Conservation (phyloP, 495 filamentous ascomycete genomes). For the Trichocladium uniseriatum region DNA sequence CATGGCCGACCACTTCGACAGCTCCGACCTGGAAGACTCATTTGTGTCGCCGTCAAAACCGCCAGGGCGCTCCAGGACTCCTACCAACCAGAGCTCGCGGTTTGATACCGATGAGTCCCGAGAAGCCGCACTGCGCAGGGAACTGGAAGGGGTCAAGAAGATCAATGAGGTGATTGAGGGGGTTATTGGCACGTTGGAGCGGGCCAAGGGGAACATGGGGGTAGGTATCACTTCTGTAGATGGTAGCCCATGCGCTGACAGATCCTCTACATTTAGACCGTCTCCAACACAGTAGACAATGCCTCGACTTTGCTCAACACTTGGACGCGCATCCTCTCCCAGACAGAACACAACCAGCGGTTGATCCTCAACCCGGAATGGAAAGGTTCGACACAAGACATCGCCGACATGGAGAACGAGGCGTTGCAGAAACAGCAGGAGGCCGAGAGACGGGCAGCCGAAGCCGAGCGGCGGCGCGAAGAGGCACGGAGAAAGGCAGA, state of each 20-base stretch:
- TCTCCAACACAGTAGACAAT: conserved; percentile 72
- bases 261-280: conserved; percentile 46
- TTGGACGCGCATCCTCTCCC: conserved; percentile 90
- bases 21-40: conserved; percentile 49
- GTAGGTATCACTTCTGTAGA: conserved; percentile 34
- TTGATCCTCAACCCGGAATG: conserved; percentile 80
- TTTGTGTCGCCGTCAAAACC: conserved; percentile 53
- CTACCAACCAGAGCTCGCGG: conserved; percentile 44
- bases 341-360: conserved; percentile 94
- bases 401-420: conserved; percentile 75
- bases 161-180: conserved; percentile 84
- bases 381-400: conserved; percentile 80
- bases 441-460: conserved; percentile 60
- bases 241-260: background rate
- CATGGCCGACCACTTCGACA: conserved; percentile 21
- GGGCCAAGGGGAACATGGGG: conserved; percentile 85
- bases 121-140: conserved; percentile 61
- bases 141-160: conserved; percentile 71
- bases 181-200: conserved; percentile 67
- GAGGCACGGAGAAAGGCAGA: conserved; percentile 60
- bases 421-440: conserved; percentile 58
- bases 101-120: conserved; percentile 62
- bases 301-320: conserved; percentile 92
- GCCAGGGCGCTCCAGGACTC: conserved; percentile 30
- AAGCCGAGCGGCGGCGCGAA: conserved; percentile 66